Base-by-base conservation (phyloP, 305 asterid species). In the Euphrasia arctica region DNA sequence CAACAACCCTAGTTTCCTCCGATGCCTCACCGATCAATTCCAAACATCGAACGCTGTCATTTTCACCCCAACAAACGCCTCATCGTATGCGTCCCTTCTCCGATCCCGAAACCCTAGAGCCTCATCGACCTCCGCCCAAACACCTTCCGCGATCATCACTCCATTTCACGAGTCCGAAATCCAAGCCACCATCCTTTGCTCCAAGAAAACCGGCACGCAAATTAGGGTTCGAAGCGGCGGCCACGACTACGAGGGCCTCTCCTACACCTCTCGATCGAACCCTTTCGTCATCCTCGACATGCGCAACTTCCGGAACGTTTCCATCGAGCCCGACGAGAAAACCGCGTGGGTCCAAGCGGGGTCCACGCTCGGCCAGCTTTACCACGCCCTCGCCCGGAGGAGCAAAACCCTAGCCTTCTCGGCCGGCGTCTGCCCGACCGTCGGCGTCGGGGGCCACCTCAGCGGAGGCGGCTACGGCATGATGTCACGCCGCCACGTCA, bases 251-350 rank as follows among this genome's bases (percentile, higher is more conserved):
- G 85, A 74, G 42, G 82, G 82, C 5, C 71, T 71, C 59, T 69
- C 80, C 0, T 73, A 50, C 63, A 29, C 68, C 27, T 64, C 76
- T 9, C 22, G 14, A 8, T 25, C 27, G 2, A 63, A 11, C 45
- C 82, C 82, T 8, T 80, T 77, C 61, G 63, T 75, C 32, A 5
- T 80, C 18, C 32, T 77, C 18, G 78, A 80, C 65, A 31, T 78
- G 76, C 55, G 56, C 54, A 75, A 75, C 51, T 36, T 75, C 3
- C 28, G 56, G 1, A 1, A 2, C 10, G 22, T 60, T 6, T 71
- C 79, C 18, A 45, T 71, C 41, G 60, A 60, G 18, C 3, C 4
- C 15, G 72, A 55, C n/a, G 60, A 10, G 5, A 55, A 55, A 55
- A 55, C 41, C 7, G 60, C 60, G 5, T 55, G 60, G 77, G 59